Conservation (phyloP, 192 early-diverging fungal species). For the Coemansia sp. region DNA sequence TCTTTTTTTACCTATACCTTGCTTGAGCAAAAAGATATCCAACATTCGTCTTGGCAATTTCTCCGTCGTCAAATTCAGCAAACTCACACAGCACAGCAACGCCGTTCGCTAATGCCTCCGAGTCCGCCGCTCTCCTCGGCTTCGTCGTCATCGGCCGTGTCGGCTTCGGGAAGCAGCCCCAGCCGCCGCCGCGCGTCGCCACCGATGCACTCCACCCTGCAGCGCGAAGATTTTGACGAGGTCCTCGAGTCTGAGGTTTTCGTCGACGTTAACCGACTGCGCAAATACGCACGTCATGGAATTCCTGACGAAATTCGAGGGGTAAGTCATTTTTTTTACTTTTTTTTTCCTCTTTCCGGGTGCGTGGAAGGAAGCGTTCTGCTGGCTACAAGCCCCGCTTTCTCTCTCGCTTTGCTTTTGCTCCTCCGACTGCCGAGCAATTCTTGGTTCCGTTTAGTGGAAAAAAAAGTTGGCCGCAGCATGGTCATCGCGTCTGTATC, state of each 20-base stretch:
- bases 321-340: conserved; percentile 31
- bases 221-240: conserved; percentile 66
- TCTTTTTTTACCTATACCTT: no score
- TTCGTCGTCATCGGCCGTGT: conserved; percentile 2
- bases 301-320: conserved; percentile 79
- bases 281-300: conserved; percentile 75
- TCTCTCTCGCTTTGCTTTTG: no score
- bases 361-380: no score
- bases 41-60: neutral
- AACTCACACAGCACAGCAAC: conserved; percentile 6
- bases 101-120: conserved; percentile 23
- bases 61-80: neutral
- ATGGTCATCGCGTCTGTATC: no score
- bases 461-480: no score
- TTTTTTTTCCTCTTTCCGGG: neutral
- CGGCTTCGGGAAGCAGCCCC: conserved; percentile 37
- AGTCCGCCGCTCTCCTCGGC: conserved; percentile 52
- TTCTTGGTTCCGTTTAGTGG: no score
- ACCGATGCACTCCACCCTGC: conserved; percentile 52
- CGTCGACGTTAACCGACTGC: conserved; percentile 79
- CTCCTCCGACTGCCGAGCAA: no score
- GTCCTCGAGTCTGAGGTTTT: conserved; percentile 79
- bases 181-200: conserved; percentile 46
- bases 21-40: no score
- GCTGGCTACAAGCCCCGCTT: no score